Evolutionary conservation across 371 early-diverging fungal genomes (phyloP).

Genomic region (Paraphysoderma sedebokerense): DNA sequence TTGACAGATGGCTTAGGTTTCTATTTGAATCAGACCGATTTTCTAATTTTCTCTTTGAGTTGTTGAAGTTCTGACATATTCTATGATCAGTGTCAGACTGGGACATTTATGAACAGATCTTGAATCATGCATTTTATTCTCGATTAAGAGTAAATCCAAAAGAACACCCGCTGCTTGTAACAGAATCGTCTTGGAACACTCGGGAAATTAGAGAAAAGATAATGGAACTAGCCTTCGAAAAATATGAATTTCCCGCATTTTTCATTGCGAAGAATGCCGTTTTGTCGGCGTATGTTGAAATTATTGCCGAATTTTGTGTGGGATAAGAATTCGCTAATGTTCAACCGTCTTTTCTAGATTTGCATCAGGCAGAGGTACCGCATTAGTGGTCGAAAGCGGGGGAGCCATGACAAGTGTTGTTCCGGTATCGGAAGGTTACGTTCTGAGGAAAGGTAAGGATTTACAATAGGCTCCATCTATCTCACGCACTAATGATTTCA

Average conservation of each 20-base stretch:
- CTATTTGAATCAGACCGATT: background rate
- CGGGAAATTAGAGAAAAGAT: slow-evolving; percentile 64
- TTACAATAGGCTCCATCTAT: too few relatives aligned
- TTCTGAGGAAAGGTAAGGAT: slow-evolving; percentile 75
- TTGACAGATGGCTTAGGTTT: slow-evolving; percentile 25
- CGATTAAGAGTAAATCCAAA: slow-evolving; percentile 8
- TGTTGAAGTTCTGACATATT: background rate
- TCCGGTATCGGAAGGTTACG: slow-evolving; percentile 91
- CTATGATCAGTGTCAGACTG: slow-evolving; percentile 62
- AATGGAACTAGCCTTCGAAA: slow-evolving; percentile 84
- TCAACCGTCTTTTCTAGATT: slow-evolving; percentile 32
- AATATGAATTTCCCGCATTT: slow-evolving; percentile 77
- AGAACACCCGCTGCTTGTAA: slow-evolving; percentile 78
- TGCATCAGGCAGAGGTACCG: slow-evolving; percentile 73
- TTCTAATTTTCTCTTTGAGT: background rate
- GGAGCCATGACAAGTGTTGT: slow-evolving; percentile 68
- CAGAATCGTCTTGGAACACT: slow-evolving; percentile 78
- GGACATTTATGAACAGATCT: slow-evolving; percentile 64
- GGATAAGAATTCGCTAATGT: background rate
- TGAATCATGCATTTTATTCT: background rate
- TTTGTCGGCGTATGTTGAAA: slow-evolving; percentile 57
- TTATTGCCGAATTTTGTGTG: too few relatives aligned
- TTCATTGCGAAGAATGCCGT: slow-evolving; percentile 79
- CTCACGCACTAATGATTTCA: too few relatives aligned
- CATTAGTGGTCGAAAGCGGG: slow-evolving; percentile 83